These are phyloP conservation scores for Rozella allomycis DNA, from an alignment of 371 early-diverging fungal species.

Conservation along the genomic window DNA sequence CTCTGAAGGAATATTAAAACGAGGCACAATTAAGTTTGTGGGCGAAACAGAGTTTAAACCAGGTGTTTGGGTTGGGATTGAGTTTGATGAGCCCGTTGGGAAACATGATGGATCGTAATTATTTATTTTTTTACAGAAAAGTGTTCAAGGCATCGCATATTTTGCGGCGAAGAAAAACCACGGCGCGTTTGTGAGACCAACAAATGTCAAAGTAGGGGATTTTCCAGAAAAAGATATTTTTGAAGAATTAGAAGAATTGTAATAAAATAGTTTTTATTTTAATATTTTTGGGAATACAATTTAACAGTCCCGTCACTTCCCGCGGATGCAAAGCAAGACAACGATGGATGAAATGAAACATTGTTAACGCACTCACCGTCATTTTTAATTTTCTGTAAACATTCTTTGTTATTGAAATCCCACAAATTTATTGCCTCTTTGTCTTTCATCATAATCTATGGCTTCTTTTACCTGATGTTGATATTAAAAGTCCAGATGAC, in stretches of 20 bases:
- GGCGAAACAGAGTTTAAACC: slow-evolving; percentile 50
- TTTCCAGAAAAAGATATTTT: slow-evolving; percentile 43
- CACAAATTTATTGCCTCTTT: too few species aligned
- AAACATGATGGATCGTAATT: slow-evolving; percentile 65
- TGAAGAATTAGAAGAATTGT: slow-evolving; percentile 8
- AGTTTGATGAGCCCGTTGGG: slow-evolving; percentile 87
- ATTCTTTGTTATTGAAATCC: too few species aligned
- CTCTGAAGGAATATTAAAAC: slow-evolving; percentile 12
- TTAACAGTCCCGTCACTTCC: slow-evolving; percentile 62
- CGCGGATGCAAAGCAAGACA: slow-evolving; percentile 56
- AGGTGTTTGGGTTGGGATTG: slow-evolving; percentile 79
- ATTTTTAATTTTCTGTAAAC: too few species aligned
- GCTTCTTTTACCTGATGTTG: too few species aligned
- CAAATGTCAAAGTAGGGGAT: slow-evolving; percentile 63
- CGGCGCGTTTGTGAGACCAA: slow-evolving; percentile 73
- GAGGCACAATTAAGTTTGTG: slow-evolving; percentile 56
- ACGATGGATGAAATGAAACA: too few species aligned
- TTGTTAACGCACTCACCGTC: too few species aligned
- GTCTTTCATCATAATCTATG: too few species aligned
- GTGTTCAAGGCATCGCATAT: slow-evolving; percentile 48
- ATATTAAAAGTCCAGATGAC: too few species aligned
- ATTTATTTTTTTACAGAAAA: too few species aligned
- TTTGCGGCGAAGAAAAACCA: slow-evolving; percentile 46
- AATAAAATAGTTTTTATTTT: too few species aligned
- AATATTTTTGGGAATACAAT: too few species aligned